Evolutionary conservation across 116 monocot species (phyloP).

Genomic region (Thalassia testudinum): DNA sequence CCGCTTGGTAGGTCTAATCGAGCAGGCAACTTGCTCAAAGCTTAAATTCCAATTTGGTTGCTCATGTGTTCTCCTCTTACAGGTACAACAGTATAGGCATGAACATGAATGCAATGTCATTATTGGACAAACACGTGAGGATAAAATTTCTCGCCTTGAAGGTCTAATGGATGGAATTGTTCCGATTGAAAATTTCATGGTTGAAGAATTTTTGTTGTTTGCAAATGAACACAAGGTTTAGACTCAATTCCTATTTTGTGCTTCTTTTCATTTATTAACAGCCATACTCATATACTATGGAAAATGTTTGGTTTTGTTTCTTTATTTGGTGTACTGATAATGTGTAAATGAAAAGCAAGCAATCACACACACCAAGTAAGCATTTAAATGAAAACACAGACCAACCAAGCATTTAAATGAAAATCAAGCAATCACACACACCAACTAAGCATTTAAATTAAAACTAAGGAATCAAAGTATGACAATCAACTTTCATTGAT

Average conservation of each 20-base stretch:
- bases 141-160: conserved; percentile 88
- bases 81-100: conserved; percentile 96
- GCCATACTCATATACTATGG: conserved; percentile 72
- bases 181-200: conserved; percentile 73
- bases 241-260: neutral
- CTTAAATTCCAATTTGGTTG: neutral
- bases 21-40: neutral
- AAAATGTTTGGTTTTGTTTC: too few species aligned
- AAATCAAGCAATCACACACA: too few species aligned
- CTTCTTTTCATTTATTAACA: conserved; percentile 14
- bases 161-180: conserved; percentile 87
- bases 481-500: too few species aligned
- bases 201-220: conserved; percentile 61
- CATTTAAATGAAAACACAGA: too few species aligned
- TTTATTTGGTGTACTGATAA: too few species aligned
- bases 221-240: conserved; percentile 76
- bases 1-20: conserved; percentile 47
- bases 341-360: too few species aligned
- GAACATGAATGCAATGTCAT: conserved; percentile 85
- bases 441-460: too few species aligned
- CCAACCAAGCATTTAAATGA: too few species aligned
- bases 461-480: too few species aligned
- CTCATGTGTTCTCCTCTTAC: conserved; percentile 5
- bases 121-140: conserved; percentile 70
- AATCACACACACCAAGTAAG: too few species aligned